A percentile compares a stretch with the other conserved stretches of the same genome.
Conservation (phyloP, 2,329 filamentous ascomycete genomes). For the Diaporthe sp. region DNA sequence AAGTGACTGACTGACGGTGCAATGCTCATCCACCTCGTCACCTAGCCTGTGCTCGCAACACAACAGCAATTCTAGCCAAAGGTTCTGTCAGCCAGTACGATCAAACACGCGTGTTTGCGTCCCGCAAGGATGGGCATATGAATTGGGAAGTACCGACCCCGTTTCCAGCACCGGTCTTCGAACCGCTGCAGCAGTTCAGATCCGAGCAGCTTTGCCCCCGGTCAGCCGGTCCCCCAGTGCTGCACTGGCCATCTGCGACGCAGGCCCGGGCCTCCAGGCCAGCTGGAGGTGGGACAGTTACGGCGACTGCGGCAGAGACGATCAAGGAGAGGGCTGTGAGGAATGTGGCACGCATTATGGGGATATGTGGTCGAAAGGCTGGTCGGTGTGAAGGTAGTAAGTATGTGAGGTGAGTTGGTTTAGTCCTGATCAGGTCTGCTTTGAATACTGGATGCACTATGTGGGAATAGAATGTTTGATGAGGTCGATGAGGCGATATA, state of each 20-base stretch:
- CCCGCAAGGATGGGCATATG: too few relatives aligned
- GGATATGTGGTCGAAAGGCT: too few relatives aligned
- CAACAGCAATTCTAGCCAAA: slow-evolving; percentile 2
- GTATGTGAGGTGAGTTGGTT: not conserved
- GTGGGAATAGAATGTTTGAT: not conserved
- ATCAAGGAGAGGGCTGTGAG: not conserved
- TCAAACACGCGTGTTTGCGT: not conserved
- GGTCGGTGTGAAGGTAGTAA: too few relatives aligned
- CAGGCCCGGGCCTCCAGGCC: not conserved
- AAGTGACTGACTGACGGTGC: not conserved
- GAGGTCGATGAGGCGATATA: not conserved
- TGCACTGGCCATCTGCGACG: slow-evolving; percentile 2
- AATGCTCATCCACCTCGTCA: not conserved
- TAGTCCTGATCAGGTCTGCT: too few relatives aligned
- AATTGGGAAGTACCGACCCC: not conserved
- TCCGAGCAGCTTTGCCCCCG: not conserved
- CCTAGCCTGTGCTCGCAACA: not conserved
- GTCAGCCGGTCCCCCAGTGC: not conserved
- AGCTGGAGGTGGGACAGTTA: not conserved
- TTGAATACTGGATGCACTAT: not conserved
- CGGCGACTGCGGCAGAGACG: not conserved
- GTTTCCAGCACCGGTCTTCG: not conserved
- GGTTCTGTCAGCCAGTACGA: not conserved
- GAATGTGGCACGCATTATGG: not conserved
- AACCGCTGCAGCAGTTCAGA: slow-evolving; percentile 15